Evolutionary conservation across 75 land plant species (phyloP), one percentile per base, ranked within the genome.

Genomic region (Sequoiadendron giganteum): DNA sequence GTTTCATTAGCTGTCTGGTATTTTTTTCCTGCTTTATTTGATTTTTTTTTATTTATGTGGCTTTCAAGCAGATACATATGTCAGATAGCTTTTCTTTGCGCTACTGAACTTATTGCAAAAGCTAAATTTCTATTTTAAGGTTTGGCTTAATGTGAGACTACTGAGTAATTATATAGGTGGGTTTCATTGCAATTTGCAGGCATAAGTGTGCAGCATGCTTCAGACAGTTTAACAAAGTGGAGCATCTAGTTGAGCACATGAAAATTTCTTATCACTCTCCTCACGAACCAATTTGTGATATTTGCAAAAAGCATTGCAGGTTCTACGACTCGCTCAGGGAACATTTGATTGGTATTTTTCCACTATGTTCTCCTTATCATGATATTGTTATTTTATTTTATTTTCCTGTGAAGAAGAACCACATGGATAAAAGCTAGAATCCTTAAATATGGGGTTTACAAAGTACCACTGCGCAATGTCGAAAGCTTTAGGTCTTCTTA

Each of bases 271-370:
- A 91, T 84, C 98, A 97, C 76, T 95, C 98, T 11, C 86, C 87
- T 56, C 98, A 97, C 88, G 93, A 97, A 48, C 97, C 98, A 2
- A 90, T 47, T 79, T 97, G 98, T 89, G 92, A 87, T 2, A 90
- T 90, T 18, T 97, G 98, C 90, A 87, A 88, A 68, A 97, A 95
- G 85, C 96, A 93, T 85, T 95, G 94, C 92, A 90, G 89, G 79
- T 94, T 95, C 65, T 94, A 93, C 73, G 97, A 95, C 81, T 91
- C 95, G 10, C 86, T 95, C 30, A 91, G 98, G 48, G 98, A 95
- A 83, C 98, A 97, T 89, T 92, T 95, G 40, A 90, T 88, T 86
- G 96, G 98, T 95, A 87, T 34, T 40, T 3, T 65, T 39, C n/a
- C n/a, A n/a, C n/a, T 65, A 42, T 65, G n/a, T 65, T 25, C 7